Base-by-base conservation (phyloP, 2,329 filamentous ascomycete genomes). In the Colletotrichum liaoningense region DNA sequence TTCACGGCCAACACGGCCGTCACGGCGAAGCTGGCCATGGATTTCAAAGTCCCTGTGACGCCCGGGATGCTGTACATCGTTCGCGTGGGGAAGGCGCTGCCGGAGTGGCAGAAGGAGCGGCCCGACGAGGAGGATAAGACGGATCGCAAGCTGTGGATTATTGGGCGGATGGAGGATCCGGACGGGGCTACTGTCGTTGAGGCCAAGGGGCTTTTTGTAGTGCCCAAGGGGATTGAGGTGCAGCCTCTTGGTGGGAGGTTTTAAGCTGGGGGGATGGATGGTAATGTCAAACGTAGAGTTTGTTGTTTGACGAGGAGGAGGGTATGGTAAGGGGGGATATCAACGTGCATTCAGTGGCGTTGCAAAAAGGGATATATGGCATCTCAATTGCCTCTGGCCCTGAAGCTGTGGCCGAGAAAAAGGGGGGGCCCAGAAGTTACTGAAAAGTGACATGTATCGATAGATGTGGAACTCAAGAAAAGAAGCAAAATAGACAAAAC, bases 181-280 rank as follows among this genome's bases (percentile, higher is more conserved):
- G 62, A 67, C 0, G 72, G 68, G 5, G 68, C 42, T 24, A 30
- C 64, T 5, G 60, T 52, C 9, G 9, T 59, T 30, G 74, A 75
- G 65, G 67, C 74, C 1, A 69, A 35, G 52, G 74, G 63, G 19
- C 35, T 75, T 52, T 75, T 74, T 59, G 74, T 75, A 2, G 74
- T 75, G 56, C 74, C 74, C n/a, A 75, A 75, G 62, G 69, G 68
- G 6, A 57, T 33, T 1, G 38, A 67, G 2, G 52, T 67, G 5
- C 9, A 69, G 60, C 68, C 72, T 38, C 24, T 74, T 6, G 68
- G 68, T 5, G 63, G 72, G 72, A 57, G 11, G 46, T 74, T 74
- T 35, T 73, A 35, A 12, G 33, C 33, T 35, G 11, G 24, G 30
- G 30, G 49, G n/a, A 19, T 7, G 16, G 7, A n/a, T 12, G 12